Evolutionary conservation across 2,329 filamentous ascomycete species (phyloP).

Genomic region (Ramularia collo-cygni): DNA sequence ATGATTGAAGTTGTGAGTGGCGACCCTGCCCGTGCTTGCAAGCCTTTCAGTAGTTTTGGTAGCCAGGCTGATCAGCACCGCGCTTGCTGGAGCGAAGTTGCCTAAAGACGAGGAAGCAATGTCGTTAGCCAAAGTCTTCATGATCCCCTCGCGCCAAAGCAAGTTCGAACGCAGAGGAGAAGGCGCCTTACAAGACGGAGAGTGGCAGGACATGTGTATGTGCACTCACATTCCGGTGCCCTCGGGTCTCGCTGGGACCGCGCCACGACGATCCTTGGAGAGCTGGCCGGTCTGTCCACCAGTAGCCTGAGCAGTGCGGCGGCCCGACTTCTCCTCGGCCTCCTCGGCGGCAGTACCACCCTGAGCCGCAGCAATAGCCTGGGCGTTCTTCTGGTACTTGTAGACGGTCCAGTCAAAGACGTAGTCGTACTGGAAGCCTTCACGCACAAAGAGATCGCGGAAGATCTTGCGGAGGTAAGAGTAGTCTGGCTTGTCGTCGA

Average conservation of each 20-base stretch:
- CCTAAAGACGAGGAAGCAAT: slow-evolving; percentile 39
- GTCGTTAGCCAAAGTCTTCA: slow-evolving; percentile 41
- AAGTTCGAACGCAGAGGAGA: slow-evolving; percentile 73
- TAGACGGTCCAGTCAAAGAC: slow-evolving; percentile 99
- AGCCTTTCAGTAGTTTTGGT: slow-evolving; percentile 43
- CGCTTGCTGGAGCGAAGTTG: slow-evolving; percentile 48
- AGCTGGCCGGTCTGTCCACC: slow-evolving; percentile 48
- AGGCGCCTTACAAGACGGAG: slow-evolving; percentile 69
- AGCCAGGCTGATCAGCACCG: slow-evolving; percentile 42
- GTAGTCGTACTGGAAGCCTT: slow-evolving; percentile 99
- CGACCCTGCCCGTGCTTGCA: slow-evolving; percentile 30
- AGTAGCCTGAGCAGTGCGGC: slow-evolving; percentile 57
- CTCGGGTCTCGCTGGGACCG: slow-evolving; percentile 73
- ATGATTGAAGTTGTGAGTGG: slow-evolving; percentile 30
- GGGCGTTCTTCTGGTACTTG: slow-evolving; percentile 99
- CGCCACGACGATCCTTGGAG: slow-evolving; percentile 63
- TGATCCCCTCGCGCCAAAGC: slow-evolving; percentile 65
- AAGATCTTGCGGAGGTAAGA: slow-evolving; percentile 99
- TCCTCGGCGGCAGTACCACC: slow-evolving; percentile 53
- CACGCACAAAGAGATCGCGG: slow-evolving; percentile 96
- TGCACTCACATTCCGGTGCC: slow-evolving; percentile 95
- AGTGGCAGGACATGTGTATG: slow-evolving; percentile 38
- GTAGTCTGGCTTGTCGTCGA: slow-evolving; percentile 99
- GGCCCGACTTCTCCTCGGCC: slow-evolving; percentile 70
- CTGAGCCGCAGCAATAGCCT: slow-evolving; percentile 78